Conservation (phyloP, 2,329 filamentous ascomycete genomes). For the Alternaria consortialis region DNA sequence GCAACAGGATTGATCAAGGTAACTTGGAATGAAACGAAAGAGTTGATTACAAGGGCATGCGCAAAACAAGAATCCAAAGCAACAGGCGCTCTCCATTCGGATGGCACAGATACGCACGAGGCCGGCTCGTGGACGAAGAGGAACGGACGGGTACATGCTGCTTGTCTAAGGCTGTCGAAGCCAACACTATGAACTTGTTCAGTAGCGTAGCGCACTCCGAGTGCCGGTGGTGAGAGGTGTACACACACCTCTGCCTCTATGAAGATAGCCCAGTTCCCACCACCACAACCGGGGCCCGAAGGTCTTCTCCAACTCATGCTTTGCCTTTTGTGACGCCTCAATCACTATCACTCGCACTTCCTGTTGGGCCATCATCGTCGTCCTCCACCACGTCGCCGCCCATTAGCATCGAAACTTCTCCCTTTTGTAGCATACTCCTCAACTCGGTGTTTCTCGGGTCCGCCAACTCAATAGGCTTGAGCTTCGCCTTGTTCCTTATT, state of each 20-base stretch:
- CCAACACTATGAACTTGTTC: slow-evolving; percentile 13
- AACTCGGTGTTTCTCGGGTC: slow-evolving; percentile 74
- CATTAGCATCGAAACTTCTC: slow-evolving; percentile 69
- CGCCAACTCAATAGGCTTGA: slow-evolving; percentile 75
- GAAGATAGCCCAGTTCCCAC: slow-evolving; percentile 11
- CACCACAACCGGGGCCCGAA: neutral
- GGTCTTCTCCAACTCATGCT: neutral
- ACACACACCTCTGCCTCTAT: slow-evolving; percentile 10
- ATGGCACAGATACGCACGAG: slow-evolving; percentile 9
- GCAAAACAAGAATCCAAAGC: slow-evolving; percentile 1
- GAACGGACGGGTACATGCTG: slow-evolving; percentile 12
- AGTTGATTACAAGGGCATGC: slow-evolving; percentile 1
- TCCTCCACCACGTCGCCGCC: slow-evolving; percentile 60
- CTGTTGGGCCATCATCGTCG: slow-evolving; percentile 58
- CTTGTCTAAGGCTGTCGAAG: slow-evolving; percentile 10
- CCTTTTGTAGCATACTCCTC: slow-evolving; percentile 70
- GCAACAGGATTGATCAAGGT: slow-evolving; percentile 33
- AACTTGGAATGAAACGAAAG: neutral
- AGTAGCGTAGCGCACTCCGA: slow-evolving; percentile 8
- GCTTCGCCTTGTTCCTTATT: slow-evolving; percentile 75
- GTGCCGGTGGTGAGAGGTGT: slow-evolving; percentile 6
- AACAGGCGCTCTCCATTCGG: slow-evolving; percentile 1
- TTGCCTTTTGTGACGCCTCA: slow-evolving; percentile 21
- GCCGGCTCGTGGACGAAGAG: slow-evolving; percentile 3
- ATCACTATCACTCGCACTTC: slow-evolving; percentile 60